Conservation (phyloP, 1,139 yeast species). For the Pichia kudriavzevii region DNA sequence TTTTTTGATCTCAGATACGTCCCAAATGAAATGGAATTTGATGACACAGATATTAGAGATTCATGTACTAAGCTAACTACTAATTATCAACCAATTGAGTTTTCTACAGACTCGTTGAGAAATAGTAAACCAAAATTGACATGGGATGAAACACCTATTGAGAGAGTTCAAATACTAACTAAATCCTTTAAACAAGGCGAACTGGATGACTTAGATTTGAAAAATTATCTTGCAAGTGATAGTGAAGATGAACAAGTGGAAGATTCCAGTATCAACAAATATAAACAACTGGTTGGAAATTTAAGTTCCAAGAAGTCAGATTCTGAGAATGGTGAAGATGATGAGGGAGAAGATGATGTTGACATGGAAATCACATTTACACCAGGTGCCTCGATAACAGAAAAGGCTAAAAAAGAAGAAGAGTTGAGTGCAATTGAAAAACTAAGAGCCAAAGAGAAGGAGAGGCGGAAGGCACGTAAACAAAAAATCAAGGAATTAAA, state of each 20-base stretch:
- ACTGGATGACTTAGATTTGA: slow-evolving; percentile 91
- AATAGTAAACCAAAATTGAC: slow-evolving; percentile 90
- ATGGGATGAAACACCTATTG: slow-evolving; percentile 98
- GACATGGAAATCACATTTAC: slow-evolving; percentile 96
- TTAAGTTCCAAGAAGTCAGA: slow-evolving; percentile 28
- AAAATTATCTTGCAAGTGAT: slow-evolving; percentile 90
- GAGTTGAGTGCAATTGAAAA: slow-evolving; percentile 79
- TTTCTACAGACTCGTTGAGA: slow-evolving; percentile 89
- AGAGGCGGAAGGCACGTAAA: slow-evolving; percentile 77
- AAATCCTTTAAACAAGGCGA: slow-evolving; percentile 85
- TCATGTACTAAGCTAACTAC: slow-evolving; percentile 64
- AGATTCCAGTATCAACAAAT: slow-evolving; percentile 51
- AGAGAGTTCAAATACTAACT: slow-evolving; percentile 70
- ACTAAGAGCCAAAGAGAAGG: slow-evolving; percentile 83
- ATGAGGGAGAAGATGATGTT: slow-evolving; percentile 54
- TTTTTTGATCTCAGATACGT: slow-evolving; percentile 86
- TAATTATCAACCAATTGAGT: slow-evolving; percentile 73
- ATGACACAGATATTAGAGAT: slow-evolving; percentile 62
- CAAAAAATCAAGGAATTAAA: slow-evolving; percentile 58
- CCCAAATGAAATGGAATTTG: slow-evolving; percentile 87
- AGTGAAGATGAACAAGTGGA: slow-evolving; percentile 46
- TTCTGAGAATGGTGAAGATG: slow-evolving; percentile 17
- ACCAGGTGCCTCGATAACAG: slow-evolving; percentile 64
- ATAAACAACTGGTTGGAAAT: slow-evolving; percentile 45
- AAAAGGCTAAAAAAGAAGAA: slow-evolving; percentile 25